These are phyloP conservation scores for Dactylonectria estremocensis DNA, from an alignment of 2,329 filamentous ascomycete species.

Conservation along the genomic window DNA sequence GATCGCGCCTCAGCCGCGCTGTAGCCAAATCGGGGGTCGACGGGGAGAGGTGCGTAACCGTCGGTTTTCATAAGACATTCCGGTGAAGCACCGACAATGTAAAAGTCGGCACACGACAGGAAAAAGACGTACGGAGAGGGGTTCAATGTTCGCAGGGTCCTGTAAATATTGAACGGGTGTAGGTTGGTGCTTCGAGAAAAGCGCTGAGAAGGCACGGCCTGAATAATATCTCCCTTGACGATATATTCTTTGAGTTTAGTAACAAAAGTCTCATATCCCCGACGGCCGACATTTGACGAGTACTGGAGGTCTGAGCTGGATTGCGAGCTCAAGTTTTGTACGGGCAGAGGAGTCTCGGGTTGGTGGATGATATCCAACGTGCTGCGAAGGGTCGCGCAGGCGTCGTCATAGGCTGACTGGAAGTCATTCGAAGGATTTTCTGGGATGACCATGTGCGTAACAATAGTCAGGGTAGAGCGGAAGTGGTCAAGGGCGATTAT, in stretches of 20 bases:
- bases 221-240: slow-evolving; percentile 92
- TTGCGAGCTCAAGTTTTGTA: slow-evolving; percentile 70
- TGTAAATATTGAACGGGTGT: slow-evolving; percentile 98
- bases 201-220: slow-evolving; percentile 95
- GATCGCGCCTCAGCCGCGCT: slow-evolving; percentile 65
- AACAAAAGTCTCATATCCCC: slow-evolving; percentile 94
- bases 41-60: slow-evolving; percentile 44
- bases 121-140: slow-evolving; percentile 98
- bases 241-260: slow-evolving; percentile 91
- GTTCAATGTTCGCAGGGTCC: slow-evolving; percentile 96
- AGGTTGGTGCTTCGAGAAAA: slow-evolving; percentile 90
- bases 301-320: slow-evolving; percentile 84
- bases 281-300: slow-evolving; percentile 90
- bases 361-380: slow-evolving; percentile 80
- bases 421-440: slow-evolving; percentile 60
- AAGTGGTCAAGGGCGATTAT: slow-evolving; percentile 96
- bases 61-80: slow-evolving; percentile 89
- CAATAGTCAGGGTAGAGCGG: slow-evolving; percentile 91
- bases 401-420: slow-evolving; percentile 65
- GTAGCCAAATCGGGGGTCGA: slow-evolving; percentile 47
- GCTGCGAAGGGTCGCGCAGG: slow-evolving; percentile 74
- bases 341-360: slow-evolving; percentile 82
- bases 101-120: slow-evolving; percentile 91
- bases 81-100: slow-evolving; percentile 94
- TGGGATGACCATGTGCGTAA: slow-evolving; percentile 88